These are phyloP conservation scores for Tremella yokohamensis DNA, from an alignment of 768 basidiomycete species.

Conservation along the genomic window DNA sequence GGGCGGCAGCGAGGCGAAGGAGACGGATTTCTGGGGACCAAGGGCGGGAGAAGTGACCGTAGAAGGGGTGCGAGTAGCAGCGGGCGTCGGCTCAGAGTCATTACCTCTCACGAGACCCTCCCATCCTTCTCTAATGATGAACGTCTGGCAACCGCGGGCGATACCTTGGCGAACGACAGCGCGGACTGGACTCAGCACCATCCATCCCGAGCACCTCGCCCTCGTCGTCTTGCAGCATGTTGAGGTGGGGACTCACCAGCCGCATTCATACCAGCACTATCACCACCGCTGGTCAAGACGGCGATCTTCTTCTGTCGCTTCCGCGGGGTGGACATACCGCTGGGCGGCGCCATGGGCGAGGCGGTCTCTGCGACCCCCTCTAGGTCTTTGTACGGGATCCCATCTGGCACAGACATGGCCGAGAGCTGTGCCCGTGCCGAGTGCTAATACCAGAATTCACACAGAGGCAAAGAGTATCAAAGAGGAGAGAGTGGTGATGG, in stretches of 20 bases:
- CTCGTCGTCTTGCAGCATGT: too few relatives aligned
- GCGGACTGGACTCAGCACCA: constrained; percentile 58
- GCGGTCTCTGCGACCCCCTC: constrained; percentile 20
- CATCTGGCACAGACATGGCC: too few relatives aligned
- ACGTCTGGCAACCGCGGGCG: constrained; percentile 90
- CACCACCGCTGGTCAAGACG: constrained; percentile 91
- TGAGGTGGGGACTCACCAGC: constrained; percentile 42
- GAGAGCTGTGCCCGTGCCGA: too few relatives aligned
- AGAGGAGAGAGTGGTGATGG: too few relatives aligned
- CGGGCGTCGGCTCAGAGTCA: constrained; percentile 50
- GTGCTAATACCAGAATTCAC: too few relatives aligned
- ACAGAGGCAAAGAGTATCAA: too few relatives aligned
- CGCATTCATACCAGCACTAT: constrained; percentile 73
- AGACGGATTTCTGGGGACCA: constrained; percentile 34
- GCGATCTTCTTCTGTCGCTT: constrained; percentile 73
- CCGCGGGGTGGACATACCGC: not conserved
- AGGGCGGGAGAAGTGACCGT: constrained; percentile 23
- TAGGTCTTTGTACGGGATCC: constrained; percentile 5
- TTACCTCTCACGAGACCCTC: constrained; percentile 97
- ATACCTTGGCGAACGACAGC: constrained; percentile 90
- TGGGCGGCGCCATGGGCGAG: constrained; percentile 3
- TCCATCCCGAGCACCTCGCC: too few relatives aligned
- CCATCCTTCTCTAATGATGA: constrained; percentile 95
- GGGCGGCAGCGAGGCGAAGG: constrained; percentile 47
- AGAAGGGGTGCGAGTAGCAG: constrained; percentile 43